These are phyloP conservation scores for Drechslerella stenobrocha DNA, from an alignment of 2,329 filamentous ascomycete species.

Conservation along the genomic window DNA sequence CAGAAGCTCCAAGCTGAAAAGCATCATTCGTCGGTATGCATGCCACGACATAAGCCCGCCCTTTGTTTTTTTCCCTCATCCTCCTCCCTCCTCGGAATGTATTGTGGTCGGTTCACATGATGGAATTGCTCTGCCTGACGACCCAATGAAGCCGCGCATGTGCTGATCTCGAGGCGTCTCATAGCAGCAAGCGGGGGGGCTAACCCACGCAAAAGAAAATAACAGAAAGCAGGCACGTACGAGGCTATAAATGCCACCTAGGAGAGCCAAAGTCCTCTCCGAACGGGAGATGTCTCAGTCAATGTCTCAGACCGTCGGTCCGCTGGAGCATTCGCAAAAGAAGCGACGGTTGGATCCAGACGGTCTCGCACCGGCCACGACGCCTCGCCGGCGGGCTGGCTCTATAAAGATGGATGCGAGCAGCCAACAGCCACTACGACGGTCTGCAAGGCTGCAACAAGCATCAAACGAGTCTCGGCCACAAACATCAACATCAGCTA, in stretches of 20 bases:
- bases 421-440: constrained; percentile 37
- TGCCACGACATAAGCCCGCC: constrained; percentile 11
- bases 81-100: constrained; percentile 34
- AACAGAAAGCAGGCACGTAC: neutral
- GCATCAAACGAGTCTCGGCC: constrained; percentile 2
- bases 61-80: constrained; percentile 9
- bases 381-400: constrained; percentile 1
- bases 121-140: neutral
- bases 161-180: constrained; percentile 44
- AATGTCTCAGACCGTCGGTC: constrained; percentile 27
- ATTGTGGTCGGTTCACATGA: constrained; percentile 4
- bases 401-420: constrained; percentile 46
- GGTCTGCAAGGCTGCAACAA: constrained; percentile 43
- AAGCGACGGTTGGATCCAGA: constrained; percentile 38
- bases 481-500: constrained; percentile 15
- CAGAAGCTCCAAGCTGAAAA: constrained; percentile 1
- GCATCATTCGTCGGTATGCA: constrained; percentile 39
- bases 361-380: constrained; percentile 9
- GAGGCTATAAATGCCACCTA: constrained; percentile 32
- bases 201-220: neutral
- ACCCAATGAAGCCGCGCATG: constrained; percentile 22
- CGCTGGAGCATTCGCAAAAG: constrained; percentile 30
- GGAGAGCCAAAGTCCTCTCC: constrained; percentile 23
- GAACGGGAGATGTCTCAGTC: constrained; percentile 37
- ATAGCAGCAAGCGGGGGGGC: neutral